Conservation (phyloP, 1,284 basidiomycete species). For the Cystobasidiaceae sp. region DNA sequence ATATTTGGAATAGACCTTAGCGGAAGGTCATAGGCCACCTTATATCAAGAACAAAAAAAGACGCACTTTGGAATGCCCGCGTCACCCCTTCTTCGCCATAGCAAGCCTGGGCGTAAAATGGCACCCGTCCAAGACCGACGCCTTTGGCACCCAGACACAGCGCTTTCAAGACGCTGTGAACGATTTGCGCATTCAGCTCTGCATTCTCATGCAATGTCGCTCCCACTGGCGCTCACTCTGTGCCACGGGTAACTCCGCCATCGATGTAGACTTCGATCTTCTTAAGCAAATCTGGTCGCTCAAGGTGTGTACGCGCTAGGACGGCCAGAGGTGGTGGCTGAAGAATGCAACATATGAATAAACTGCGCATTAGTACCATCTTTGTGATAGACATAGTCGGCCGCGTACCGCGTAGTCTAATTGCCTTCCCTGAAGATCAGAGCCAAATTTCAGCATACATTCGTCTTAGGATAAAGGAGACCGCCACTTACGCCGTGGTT, state of each 20-base stretch:
- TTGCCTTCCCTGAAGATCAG: conserved; percentile 6
- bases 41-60: not conserved
- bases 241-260: conserved; percentile 77
- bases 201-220: too few species aligned
- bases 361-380: too few species aligned
- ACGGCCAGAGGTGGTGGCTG: conserved; percentile 3
- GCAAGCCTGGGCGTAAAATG: conserved; percentile 27
- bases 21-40: not conserved
- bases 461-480: too few species aligned
- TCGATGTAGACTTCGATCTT: conserved; percentile 24
- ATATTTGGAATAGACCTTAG: too few species aligned
- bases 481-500: conserved; percentile 50
- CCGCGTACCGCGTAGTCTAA: conserved; percentile 31
- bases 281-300: not conserved
- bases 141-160: conserved; percentile 83
- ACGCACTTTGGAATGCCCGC: conserved; percentile 10
- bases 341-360: not conserved
- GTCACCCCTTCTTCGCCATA: conserved; percentile 21
- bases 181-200: too few species aligned
- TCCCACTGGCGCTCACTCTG: conserved; percentile 58
- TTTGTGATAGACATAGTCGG: too few species aligned
- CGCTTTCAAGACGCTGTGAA: conserved; percentile 67
- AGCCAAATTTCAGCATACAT: too few species aligned
- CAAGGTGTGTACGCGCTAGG: not conserved
- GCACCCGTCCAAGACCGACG: conserved; percentile 66